A percentile compares a stretch with the other conserved stretches of the same genome.
These are phyloP conservation scores for Auricularia cornea DNA, from an alignment of 768 basidiomycete species.

Conservation along the genomic window DNA sequence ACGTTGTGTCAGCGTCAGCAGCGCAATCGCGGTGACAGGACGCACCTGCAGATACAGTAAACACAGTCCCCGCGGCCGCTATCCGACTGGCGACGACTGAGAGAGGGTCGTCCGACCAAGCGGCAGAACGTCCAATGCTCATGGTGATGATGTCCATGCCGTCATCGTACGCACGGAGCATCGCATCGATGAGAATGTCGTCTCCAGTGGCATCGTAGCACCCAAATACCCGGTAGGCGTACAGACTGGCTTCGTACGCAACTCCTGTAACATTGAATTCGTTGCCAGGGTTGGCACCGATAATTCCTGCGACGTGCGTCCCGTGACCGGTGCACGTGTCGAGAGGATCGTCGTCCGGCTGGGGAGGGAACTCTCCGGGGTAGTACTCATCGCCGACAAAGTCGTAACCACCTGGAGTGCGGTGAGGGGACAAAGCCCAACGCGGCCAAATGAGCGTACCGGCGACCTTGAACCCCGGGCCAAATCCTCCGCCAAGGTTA, in stretches of 20 bases:
- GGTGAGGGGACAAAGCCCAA: no score
- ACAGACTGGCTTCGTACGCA: conserved; percentile 26
- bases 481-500: conserved; percentile 11
- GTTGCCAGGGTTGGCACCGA: conserved; percentile 23
- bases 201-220: conserved; percentile 17
- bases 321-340: conserved; percentile 6
- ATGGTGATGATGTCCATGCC: conserved; percentile 29
- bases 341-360: conserved; percentile 7
- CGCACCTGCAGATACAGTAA: background rate
- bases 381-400: conserved; percentile 6
- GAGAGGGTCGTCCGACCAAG: background rate
- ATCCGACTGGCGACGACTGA: conserved; percentile 4
- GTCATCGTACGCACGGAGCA: conserved; percentile 13
- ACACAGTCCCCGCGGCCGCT: background rate
- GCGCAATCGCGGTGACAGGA: background rate
- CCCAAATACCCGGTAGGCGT: conserved; percentile 15
- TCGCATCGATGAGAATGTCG: conserved; percentile 5
- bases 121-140: conserved; percentile 23
- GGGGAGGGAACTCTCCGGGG: conserved; percentile 9
- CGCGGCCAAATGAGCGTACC: no score
- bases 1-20: no score
- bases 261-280: conserved; percentile 29
- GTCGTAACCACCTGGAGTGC: conserved; percentile 6
- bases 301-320: conserved; percentile 13
- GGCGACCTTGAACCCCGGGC: conserved; percentile 6